Evolutionary conservation across 352 stramenopile genomes (phyloP).

Genomic region (Hyaloperonospora brassicae): DNA sequence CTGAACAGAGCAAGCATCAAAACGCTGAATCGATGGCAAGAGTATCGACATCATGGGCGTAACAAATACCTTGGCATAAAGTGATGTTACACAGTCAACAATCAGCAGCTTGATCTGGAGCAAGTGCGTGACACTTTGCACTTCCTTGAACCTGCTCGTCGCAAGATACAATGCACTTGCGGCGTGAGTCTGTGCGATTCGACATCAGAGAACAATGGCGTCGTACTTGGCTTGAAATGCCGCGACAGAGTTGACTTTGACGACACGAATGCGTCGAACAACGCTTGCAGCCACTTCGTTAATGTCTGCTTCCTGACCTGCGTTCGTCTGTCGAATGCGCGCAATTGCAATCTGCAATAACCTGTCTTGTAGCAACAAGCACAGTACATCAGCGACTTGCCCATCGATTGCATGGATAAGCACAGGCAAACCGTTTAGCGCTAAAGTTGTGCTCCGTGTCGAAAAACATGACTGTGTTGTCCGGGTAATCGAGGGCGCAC

Average conservation of each 20-base stretch:
- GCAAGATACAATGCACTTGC: slow-evolving; percentile 1
- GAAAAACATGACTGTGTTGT: slow-evolving; percentile 53
- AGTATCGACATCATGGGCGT: neutral
- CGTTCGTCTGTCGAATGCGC: slow-evolving; percentile 22
- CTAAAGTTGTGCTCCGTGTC: slow-evolving; percentile 71
- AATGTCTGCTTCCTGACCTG: slow-evolving; percentile 13
- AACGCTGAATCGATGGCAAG: neutral
- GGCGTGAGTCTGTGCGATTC: neutral
- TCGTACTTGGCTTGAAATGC: slow-evolving; percentile 40
- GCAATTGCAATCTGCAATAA: slow-evolving; percentile 41
- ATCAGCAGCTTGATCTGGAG: slow-evolving; percentile 55
- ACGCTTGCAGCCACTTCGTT: slow-evolving; percentile 22
- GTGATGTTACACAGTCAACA: slow-evolving; percentile 60
- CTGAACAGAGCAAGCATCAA: slow-evolving; percentile 15
- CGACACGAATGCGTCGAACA: slow-evolving; percentile 37
- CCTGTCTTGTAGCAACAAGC: slow-evolving; percentile 13
- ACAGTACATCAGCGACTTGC: neutral
- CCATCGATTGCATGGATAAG: neutral
- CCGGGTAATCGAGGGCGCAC: slow-evolving; percentile 56
- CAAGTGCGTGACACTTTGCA: slow-evolving; percentile 40
- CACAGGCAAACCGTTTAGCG: slow-evolving; percentile 40
- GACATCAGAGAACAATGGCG: neutral
- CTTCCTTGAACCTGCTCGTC: slow-evolving; percentile 41
- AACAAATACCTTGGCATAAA: slow-evolving; percentile 48
- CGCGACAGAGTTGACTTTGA: slow-evolving; percentile 34